Evolutionary conservation across 2,329 filamentous ascomycete genomes (phyloP).

Genomic region (Monosporascus ibericus): DNA sequence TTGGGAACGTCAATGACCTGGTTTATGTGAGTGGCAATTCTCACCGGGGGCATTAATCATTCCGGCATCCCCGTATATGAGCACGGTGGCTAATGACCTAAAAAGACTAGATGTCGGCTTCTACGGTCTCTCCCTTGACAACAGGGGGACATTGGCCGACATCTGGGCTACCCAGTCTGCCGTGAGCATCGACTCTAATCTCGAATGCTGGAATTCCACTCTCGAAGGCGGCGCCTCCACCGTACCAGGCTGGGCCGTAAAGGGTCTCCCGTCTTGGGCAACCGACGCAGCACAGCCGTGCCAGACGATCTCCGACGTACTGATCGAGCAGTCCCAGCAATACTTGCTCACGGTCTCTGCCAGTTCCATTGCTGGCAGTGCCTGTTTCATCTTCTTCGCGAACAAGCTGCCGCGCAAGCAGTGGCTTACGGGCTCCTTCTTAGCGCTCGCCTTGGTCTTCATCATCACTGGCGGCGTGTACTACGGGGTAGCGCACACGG

Average conservation of each 20-base stretch:
- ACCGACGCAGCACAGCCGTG: constrained; percentile 43
- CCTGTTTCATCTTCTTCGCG: constrained; percentile 40
- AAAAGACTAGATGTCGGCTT: constrained; percentile 49
- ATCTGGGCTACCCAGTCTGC: constrained; percentile 34
- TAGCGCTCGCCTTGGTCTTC: constrained; percentile 40
- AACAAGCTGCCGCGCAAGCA: constrained; percentile 42
- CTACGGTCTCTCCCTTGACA: constrained; percentile 48
- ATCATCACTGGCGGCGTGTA: constrained; percentile 44
- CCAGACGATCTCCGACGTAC: constrained; percentile 45
- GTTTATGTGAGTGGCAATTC: constrained; percentile 5
- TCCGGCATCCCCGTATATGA: too few relatives aligned
- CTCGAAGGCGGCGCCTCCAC: constrained; percentile 36
- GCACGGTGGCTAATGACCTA: background rate
- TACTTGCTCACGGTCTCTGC: constrained; percentile 46
- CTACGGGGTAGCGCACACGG: constrained; percentile 37
- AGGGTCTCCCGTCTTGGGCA: constrained; percentile 41
- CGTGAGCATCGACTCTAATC: constrained; percentile 27
- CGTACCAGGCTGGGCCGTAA: constrained; percentile 33
- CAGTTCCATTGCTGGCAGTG: constrained; percentile 44
- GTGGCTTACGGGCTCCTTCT: constrained; percentile 45
- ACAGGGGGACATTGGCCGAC: constrained; percentile 34
- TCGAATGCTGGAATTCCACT: constrained; percentile 43
- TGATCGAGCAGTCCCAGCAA: constrained; percentile 46
- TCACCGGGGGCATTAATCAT: background rate
- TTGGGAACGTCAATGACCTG: constrained; percentile 17